Base-by-base conservation (phyloP, 768 basidiomycete species). In the Saitozyma podzolica region DNA sequence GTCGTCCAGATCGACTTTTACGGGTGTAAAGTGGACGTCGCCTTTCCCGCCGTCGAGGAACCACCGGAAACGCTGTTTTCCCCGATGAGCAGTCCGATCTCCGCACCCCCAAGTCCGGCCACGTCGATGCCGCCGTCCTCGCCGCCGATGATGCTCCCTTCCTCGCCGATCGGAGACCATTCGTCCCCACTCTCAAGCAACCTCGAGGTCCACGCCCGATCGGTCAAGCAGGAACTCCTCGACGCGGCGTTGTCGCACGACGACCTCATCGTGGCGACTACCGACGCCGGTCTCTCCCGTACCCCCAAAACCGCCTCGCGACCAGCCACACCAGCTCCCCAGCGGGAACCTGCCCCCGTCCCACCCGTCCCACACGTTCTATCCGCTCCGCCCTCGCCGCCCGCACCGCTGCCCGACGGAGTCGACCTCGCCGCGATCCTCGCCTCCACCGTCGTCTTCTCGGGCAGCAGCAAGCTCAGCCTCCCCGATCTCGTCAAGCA, bases 401-500 rank as follows among this genome's bases (percentile, higher is more conserved):
- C 29, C 29, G 17, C 54, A 29, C 60, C 62, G 13, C 49, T 65
- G 0, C 71, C 71, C 9, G 41, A 11, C 14, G 65, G 62, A 37
- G 58, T 76, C 20, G 78, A 79, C 60, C 39, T 78, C 9, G 67
- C 66, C 0, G 76, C 76, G 3, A 56, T 79, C 1, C 63, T 77
- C 40, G 76, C 78, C 19, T 71, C 70, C 6, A 77, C 73, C 9
- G 64, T 79, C 8, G 78, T 79, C 0, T 79, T 79, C 54, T 79
- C 78, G 4, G 78, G 78, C 2, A 68, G 65, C 2, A 72, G 69
- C 39, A 77, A 77, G 40, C 62, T 73, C 42, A 68, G 65, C 52
- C 52, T 73, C 40, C 76, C 76, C 29, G 78, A 79, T 64, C 61
- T 79, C n/a, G 76, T 79, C 50, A 79, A 77, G 58, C 72, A 72